These are phyloP conservation scores for Silene uniflora DNA, from an alignment of 148 eudicot species.

Conservation along the genomic window DNA sequence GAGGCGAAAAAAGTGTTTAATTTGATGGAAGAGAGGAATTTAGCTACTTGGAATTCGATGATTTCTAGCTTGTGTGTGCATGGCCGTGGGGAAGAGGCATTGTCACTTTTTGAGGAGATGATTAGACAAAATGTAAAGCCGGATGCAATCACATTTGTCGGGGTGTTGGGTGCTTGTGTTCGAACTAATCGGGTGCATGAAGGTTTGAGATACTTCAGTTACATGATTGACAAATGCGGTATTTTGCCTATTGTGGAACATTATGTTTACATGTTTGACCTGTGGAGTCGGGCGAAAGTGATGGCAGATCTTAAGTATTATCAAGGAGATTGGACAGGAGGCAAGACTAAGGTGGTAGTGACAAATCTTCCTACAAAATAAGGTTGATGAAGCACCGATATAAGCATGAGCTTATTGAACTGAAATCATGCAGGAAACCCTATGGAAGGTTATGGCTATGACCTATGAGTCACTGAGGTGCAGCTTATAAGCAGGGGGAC, in stretches of 20 bases:
- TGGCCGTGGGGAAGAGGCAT: conserved; percentile 55
- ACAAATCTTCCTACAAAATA: neutral
- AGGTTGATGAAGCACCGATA: neutral
- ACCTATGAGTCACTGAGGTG: neutral
- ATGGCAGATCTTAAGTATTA: conserved; percentile 2
- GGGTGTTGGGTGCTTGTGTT: conserved; percentile 58
- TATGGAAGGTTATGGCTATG: neutral
- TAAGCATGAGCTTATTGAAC: neutral
- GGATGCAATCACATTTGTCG: conserved; percentile 63
- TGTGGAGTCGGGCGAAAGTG: conserved; percentile 32
- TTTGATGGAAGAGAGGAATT: conserved; percentile 43
- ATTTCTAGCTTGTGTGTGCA: conserved; percentile 70
- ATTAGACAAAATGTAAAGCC: conserved; percentile 40
- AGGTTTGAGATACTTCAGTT: conserved; percentile 37
- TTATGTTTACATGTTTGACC: conserved; percentile 41
- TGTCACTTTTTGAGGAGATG: conserved; percentile 46
- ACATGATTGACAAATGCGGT: conserved; percentile 46
- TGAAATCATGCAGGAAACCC: neutral
- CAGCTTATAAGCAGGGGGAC: neutral
- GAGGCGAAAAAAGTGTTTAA: conserved; percentile 49
- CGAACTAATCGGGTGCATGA: conserved; percentile 35
- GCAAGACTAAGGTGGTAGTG: neutral
- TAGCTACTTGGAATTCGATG: conserved; percentile 75
- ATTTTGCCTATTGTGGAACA: conserved; percentile 50
- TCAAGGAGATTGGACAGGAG: conserved; percentile 15